Evolutionary conservation across 331 rosid genomes (phyloP).

Genomic region (Rhamnella rubrinervis): DNA sequence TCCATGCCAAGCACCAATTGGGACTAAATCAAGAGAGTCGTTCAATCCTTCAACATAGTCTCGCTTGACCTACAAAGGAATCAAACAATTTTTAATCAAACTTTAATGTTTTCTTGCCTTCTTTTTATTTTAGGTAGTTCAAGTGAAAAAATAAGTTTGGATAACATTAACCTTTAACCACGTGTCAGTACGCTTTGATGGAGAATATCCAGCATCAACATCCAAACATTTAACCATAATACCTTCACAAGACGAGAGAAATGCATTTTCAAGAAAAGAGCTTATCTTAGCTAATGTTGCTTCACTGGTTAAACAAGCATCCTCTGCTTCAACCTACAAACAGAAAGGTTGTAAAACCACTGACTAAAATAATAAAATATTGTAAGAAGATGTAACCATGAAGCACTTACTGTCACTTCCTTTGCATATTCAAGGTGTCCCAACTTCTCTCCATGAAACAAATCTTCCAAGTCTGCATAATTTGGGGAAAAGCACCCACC

Average conservation of each 20-base stretch:
- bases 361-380: neutral
- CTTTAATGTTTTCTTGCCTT: neutral
- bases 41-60: constrained; percentile 82
- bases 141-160: constrained; percentile 4
- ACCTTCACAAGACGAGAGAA: constrained; percentile 84
- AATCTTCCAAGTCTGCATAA: constrained; percentile 62
- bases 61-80: constrained; percentile 74
- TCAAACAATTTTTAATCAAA: neutral
- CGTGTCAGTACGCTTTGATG: constrained; percentile 81
- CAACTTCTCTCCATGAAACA: constrained; percentile 59
- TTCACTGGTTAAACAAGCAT: constrained; percentile 61
- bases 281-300: constrained; percentile 50
- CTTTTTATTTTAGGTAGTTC: neutral
- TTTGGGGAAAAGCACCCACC: constrained; percentile 4
- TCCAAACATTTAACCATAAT: constrained; percentile 83
- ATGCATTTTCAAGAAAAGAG: constrained; percentile 67
- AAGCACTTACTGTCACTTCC: constrained; percentile 64
- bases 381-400: neutral
- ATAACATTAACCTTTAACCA: constrained; percentile 73
- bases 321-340: constrained; percentile 75
- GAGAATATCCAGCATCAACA: constrained; percentile 81
- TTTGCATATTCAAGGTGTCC: constrained; percentile 85
- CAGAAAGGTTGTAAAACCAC: constrained; percentile 12
- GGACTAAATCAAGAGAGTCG: constrained; percentile 90
- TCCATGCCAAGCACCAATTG: constrained; percentile 97